Base-by-base conservation (phyloP, 1,284 basidiomycete species). In the Cryptococcus sp. region DNA sequence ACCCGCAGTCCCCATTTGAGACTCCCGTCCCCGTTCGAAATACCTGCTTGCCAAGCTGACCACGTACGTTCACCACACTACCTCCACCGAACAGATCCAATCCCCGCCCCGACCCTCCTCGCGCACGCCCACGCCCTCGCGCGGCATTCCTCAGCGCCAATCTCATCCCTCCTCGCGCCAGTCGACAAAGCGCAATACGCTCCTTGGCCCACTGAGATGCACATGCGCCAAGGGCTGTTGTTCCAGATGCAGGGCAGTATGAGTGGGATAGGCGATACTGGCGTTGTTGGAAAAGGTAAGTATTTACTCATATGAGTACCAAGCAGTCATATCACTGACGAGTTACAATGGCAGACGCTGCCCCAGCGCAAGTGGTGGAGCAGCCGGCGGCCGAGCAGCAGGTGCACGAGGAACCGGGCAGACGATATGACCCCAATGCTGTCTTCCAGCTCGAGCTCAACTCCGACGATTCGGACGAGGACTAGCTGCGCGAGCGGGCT, bases 221-320 rank as follows among this genome's bases (percentile, higher is more conserved):
- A 54, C 11, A 78, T 78, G 76, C 64, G 76, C 11, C 56, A 62
- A 62, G 76, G 76, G 8, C 55, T 76, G 23, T 57, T 77, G 47
- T 77, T 75, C 65, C 68, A 70, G 63, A 64, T 73, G 46, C 64
- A 69, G 47, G 75, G 75, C 15, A 73, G 68, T 54, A 76, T 78
- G 76, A 64, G 62, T 22, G 66, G 70, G 2, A 59, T 72, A 31
- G 76, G 76, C 13, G 66, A 73, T 38, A 63, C 63, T 3, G 73
- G 72, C 13, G 57, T 62, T 15, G 65, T 71, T 0, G 69, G 68
- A 10, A 68, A 70, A 42, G 73, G 69, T 71, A 47, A 67, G 73
- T 64, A 17, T 23, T 25, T 25, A 25, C 25, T 25, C 3, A 25
- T 41, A 13, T 50, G 19, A 16, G 10, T 10, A 10, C 31, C n/a